A percentile compares a stretch with the other conserved stretches of the same genome.
phyloP scores from a whole-genome alignment of 2,329 filamentous ascomycete genomes.

The Colletotrichum siamense region DNA sequence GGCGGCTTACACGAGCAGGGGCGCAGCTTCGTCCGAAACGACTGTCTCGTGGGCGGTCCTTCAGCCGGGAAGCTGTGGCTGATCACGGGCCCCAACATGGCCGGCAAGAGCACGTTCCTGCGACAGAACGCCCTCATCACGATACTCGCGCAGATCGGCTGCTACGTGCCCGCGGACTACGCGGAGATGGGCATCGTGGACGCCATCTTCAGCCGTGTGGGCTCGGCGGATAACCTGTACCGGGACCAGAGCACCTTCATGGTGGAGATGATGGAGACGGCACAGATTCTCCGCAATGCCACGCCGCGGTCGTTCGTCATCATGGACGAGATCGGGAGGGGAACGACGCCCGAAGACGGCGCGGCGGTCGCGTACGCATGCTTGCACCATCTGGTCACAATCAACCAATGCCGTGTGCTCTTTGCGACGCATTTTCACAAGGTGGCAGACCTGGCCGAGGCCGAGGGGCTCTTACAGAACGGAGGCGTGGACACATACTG shows the following conservation, averaged over 20 bases:
- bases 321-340: slow-evolving; percentile 97
- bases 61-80: slow-evolving; percentile 67
- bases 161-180: slow-evolving; percentile 88
- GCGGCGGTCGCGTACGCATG: slow-evolving; percentile 89
- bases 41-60: slow-evolving; percentile 80
- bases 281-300: slow-evolving; percentile 84
- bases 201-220: slow-evolving; percentile 91
- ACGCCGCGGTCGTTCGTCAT: slow-evolving; percentile 89
- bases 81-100: slow-evolving; percentile 95
- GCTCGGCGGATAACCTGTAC: slow-evolving; percentile 94
- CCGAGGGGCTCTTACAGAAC: slow-evolving; percentile 47
- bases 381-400: slow-evolving; percentile 79
- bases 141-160: slow-evolving; percentile 90
- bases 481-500: slow-evolving; percentile 75
- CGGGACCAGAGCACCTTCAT: slow-evolving; percentile 97
- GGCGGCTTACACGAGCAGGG: slow-evolving; percentile 80
- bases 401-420: slow-evolving; percentile 79
- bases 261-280: slow-evolving; percentile 99
- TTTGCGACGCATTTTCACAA: slow-evolving; percentile 97
- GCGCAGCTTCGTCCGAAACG: slow-evolving; percentile 82
- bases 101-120: slow-evolving; percentile 93
- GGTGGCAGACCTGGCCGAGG: slow-evolving; percentile 76
- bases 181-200: slow-evolving; percentile 92
- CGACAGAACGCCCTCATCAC: slow-evolving; percentile 95
- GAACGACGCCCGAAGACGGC: slow-evolving; percentile 92